These are phyloP conservation scores for Chiua virens DNA, from an alignment of 768 basidiomycete genomes.

Conservation along the genomic window DNA sequence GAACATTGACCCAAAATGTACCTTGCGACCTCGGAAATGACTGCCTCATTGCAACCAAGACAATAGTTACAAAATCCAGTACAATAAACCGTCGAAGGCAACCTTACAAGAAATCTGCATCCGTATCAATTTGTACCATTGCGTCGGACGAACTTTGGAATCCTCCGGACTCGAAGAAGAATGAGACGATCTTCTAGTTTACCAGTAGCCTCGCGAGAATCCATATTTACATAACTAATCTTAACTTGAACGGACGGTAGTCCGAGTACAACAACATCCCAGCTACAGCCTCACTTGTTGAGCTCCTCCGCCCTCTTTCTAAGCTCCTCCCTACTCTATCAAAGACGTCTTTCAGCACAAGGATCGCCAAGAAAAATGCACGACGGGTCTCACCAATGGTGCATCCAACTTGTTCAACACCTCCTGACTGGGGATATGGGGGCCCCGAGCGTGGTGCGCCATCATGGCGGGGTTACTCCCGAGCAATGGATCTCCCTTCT, in stretches of 20 bases:
- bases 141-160: no score
- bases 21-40: constrained; percentile 4
- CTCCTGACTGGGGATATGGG: constrained; percentile 48
- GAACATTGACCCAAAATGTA: not conserved
- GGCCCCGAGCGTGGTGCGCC: constrained; percentile 52
- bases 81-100: not conserved
- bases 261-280: no score
- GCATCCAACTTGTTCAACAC: constrained; percentile 45
- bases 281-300: constrained; percentile 32
- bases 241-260: no score
- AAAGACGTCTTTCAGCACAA: not conserved
- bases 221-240: no score
- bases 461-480: constrained; percentile 38
- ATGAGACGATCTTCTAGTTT: no score
- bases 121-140: no score
- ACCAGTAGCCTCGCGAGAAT: no score
- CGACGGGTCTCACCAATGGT: constrained; percentile 41
- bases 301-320: constrained; percentile 45
- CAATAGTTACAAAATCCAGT: not conserved
- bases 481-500: constrained; percentile 35
- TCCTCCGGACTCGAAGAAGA: no score
- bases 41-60: not conserved
- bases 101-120: no score
- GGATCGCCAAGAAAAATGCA: not conserved
- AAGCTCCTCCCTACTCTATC: constrained; percentile 53